Percentiles rank a stretch among this genome's conserved stretches.
Conservation (phyloP, 2,329 filamentous ascomycete species). For the Colletotrichum viniferum region DNA sequence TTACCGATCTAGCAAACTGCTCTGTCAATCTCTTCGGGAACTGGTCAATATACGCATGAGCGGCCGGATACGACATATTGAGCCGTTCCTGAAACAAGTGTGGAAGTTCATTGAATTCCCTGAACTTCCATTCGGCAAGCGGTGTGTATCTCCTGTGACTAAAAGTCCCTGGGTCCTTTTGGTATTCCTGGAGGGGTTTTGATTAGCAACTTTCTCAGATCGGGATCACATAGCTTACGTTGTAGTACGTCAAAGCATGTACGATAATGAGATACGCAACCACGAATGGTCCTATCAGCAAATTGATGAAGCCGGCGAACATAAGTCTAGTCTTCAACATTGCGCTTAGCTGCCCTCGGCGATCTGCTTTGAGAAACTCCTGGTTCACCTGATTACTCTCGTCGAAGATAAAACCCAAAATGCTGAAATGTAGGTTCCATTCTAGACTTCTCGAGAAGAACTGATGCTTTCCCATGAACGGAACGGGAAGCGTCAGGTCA, state of each 20-base stretch:
- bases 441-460: slow-evolving; percentile 89
- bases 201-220: not conserved
- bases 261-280: slow-evolving; percentile 86
- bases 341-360: slow-evolving; percentile 78
- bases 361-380: slow-evolving; percentile 82
- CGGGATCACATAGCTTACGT: slow-evolving; percentile 56
- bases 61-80: slow-evolving; percentile 94
- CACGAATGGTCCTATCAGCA: slow-evolving; percentile 85
- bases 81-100: slow-evolving; percentile 89
- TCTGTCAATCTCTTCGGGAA: slow-evolving; percentile 96
- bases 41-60: slow-evolving; percentile 89
- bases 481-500: slow-evolving; percentile 83
- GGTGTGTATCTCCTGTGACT: slow-evolving; percentile 92
- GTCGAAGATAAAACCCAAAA: slow-evolving; percentile 94
- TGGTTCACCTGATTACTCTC: slow-evolving; percentile 85
- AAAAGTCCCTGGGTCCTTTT: slow-evolving; percentile 87
- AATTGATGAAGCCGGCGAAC: slow-evolving; percentile 84
- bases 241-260: slow-evolving; percentile 95
- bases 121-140: slow-evolving; percentile 96
- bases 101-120: slow-evolving; percentile 95
- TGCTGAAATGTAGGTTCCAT: slow-evolving; percentile 89
- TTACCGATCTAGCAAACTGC: slow-evolving; percentile 81
- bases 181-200: slow-evolving; percentile 73
- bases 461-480: slow-evolving; percentile 79
- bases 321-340: slow-evolving; percentile 79